Conservation (phyloP, 352 stramenopile species). For the Globisporangium middletonii region DNA sequence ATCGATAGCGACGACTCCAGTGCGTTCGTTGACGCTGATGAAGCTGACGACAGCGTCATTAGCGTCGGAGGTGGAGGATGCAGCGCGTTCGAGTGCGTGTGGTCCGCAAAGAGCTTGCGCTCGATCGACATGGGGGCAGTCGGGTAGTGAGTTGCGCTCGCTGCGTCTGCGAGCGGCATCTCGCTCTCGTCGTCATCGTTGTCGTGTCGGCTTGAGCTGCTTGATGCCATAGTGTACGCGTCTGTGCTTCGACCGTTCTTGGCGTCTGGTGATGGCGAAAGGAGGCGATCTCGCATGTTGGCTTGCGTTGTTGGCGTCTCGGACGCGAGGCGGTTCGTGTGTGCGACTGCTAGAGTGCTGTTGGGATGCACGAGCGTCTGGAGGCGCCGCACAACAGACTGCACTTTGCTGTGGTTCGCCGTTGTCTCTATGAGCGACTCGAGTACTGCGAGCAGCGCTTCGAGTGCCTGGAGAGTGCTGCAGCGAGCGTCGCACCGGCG, state of each 20-base stretch:
- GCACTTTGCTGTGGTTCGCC: slow-evolving; percentile 1
- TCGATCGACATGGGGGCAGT: background rate
- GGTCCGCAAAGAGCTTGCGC: background rate
- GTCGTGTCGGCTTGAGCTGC: background rate
- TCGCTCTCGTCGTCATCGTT: slow-evolving; percentile 8
- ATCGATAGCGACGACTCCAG: background rate
- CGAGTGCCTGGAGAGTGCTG: slow-evolving; percentile 7
- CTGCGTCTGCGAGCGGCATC: slow-evolving; percentile 4
- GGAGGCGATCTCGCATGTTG: no score
- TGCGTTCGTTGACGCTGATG: background rate
- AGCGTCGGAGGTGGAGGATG: no score
- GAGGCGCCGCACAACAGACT: background rate
- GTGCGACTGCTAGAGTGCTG: background rate
- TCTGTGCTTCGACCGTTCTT: background rate
- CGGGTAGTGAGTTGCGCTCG: slow-evolving; percentile 1
- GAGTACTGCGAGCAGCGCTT: slow-evolving; percentile 7
- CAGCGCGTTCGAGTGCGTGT: no score
- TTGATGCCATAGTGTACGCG: background rate
- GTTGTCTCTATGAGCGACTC: background rate
- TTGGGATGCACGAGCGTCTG: slow-evolving; percentile 4
- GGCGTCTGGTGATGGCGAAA: background rate
- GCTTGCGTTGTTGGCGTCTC: no score
- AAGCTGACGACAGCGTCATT: background rate
- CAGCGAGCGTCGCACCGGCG: background rate
- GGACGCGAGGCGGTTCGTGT: no score